Conservation (phyloP, 140 eudicot genomes). For the Senecio squalidus region DNA sequence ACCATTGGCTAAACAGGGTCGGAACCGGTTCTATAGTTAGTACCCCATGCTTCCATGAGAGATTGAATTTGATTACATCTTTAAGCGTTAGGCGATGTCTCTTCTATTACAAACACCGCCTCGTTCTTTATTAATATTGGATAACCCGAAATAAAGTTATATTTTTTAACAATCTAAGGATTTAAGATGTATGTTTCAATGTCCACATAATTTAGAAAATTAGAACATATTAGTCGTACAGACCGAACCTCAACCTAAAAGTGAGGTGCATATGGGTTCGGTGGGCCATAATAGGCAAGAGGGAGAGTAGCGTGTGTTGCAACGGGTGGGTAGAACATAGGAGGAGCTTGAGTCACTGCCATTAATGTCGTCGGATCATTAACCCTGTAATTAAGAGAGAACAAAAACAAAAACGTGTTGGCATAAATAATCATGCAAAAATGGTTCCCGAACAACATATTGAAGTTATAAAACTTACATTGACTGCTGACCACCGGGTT, state of each 20-base stretch:
- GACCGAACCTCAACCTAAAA: conserved; percentile 3
- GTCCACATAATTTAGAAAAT: neutral
- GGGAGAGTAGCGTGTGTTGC: conserved; percentile 39
- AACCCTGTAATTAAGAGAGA: conserved; percentile 34
- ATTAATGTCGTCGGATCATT: conserved; percentile 27
- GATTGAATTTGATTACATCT: no score
- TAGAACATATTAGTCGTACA: neutral
- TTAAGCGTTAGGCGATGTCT: no score
- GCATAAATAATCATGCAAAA: neutral
- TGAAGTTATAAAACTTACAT: conserved; percentile 33
- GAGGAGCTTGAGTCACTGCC: conserved; percentile 37
- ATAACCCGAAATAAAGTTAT: no score
- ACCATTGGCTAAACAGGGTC: no score
- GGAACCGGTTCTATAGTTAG: no score
- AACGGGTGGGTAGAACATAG: conserved; percentile 38
- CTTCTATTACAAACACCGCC: no score
- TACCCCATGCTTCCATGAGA: no score
- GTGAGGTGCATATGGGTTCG: conserved; percentile 30
- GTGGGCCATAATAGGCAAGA: conserved; percentile 43
- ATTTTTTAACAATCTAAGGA: no score
- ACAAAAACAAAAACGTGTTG: neutral
- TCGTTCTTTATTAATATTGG: no score
- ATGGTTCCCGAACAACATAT: neutral
- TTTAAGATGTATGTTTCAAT: no score
- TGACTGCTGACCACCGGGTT: conserved; percentile 56